Evolutionary conservation across 2,329 filamentous ascomycete species (phyloP).

Genomic region (Cercospora sojina): DNA sequence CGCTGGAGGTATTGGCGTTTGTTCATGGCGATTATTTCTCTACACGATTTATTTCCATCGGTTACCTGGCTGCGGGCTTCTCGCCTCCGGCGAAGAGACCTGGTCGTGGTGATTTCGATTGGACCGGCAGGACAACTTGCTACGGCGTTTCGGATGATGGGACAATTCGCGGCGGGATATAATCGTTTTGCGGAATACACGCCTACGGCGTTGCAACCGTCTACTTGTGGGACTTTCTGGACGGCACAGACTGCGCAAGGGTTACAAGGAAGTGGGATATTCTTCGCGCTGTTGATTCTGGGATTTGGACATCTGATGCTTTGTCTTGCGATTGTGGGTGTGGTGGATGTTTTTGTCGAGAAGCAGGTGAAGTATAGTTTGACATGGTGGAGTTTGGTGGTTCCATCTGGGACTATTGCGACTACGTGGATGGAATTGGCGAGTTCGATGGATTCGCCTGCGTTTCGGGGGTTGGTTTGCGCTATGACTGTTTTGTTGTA

Average conservation of each 20-base stretch:
- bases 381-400: slow-evolving; percentile 19
- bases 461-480: slow-evolving; percentile 13
- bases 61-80: slow-evolving; percentile 11
- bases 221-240: slow-evolving; percentile 15
- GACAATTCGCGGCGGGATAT: slow-evolving; percentile 9
- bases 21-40: slow-evolving; percentile 18
- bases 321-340: slow-evolving; percentile 14
- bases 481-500: slow-evolving; percentile 15
- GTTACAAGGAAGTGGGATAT: slow-evolving; percentile 12
- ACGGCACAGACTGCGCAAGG: slow-evolving; percentile 11
- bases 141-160: slow-evolving; percentile 17
- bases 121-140: slow-evolving; percentile 18
- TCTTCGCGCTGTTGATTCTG: slow-evolving; percentile 15
- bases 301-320: slow-evolving; percentile 19
- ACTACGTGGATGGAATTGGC: slow-evolving; percentile 18
- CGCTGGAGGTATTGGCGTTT: slow-evolving; percentile 14
- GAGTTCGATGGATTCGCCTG: slow-evolving; percentile 19
- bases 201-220: slow-evolving; percentile 9
- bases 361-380: slow-evolving; percentile 9
- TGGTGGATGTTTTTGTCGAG: slow-evolving; percentile 14
- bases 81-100: slow-evolving; percentile 8
- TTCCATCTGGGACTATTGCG: slow-evolving; percentile 19
- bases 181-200: slow-evolving; percentile 17
- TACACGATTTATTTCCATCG: slow-evolving; percentile 20
- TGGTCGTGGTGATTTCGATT: slow-evolving; percentile 14